A percentile compares a stretch with the other conserved stretches of the same genome.
These are phyloP conservation scores for Parachaetomium inaequale DNA, from an alignment of 495 filamentous ascomycete genomes.

Conservation along the genomic window DNA sequence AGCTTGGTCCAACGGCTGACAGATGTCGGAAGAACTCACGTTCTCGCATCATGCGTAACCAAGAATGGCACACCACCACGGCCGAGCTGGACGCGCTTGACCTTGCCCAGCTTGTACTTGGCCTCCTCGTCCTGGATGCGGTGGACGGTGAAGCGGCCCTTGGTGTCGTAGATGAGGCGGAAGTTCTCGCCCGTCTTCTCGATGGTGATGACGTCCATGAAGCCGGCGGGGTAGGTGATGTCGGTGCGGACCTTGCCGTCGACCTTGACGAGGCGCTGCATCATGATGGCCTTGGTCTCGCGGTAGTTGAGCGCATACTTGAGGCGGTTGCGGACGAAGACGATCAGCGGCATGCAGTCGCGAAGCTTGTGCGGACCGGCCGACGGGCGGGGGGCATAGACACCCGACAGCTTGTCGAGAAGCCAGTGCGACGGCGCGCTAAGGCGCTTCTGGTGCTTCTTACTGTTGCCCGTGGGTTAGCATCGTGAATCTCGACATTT, in stretches of 20 bases:
- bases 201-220: conserved; percentile 99
- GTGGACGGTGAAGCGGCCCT: conserved; percentile 99
- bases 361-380: conserved; percentile 98
- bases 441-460: conserved; percentile 99
- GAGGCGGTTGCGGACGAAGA: conserved; percentile 98
- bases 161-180: conserved; percentile 99
- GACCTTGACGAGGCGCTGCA: conserved; percentile 99
- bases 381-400: conserved; percentile 93
- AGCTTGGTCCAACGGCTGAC: conserved; percentile 99
- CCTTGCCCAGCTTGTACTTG: conserved; percentile 98
- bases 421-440: conserved; percentile 99
- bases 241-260: conserved; percentile 99
- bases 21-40: conserved; percentile 94
- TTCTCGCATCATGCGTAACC: conserved; percentile 99
- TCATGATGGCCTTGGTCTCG: conserved; percentile 95
- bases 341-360: conserved; percentile 97
- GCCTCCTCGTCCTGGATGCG: conserved; percentile 97
- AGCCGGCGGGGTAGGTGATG: conserved; percentile 92
- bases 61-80: conserved; percentile 99
- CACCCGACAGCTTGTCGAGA: conserved; percentile 96
- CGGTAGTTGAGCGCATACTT: conserved; percentile 99
- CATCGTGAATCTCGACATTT: conserved; percentile 14
- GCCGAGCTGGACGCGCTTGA: conserved; percentile 98
- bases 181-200: conserved; percentile 99
- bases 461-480: conserved; percentile 52